Evolutionary conservation across 441 rosid species (phyloP), one percentile per base, ranked within the genome.

Genomic region (Raphanus hybrid): DNA sequence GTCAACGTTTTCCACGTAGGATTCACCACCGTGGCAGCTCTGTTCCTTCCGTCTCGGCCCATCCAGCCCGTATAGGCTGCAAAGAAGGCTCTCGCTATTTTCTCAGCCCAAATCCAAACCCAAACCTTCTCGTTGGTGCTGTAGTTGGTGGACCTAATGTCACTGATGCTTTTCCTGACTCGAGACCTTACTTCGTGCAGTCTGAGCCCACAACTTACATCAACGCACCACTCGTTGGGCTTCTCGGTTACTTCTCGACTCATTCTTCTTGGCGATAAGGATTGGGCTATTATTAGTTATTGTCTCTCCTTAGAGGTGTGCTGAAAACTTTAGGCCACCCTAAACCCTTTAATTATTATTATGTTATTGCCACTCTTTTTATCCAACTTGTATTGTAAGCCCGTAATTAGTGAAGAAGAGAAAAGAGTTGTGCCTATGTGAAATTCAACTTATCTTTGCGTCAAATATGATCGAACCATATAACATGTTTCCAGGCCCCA

Each of bases 151-250:
- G 91, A 16, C 90, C 91, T 23, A 89, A 89, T 39, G 86, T 87
- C 32, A 81, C 91, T 0, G 93, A 89, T 9, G 86, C 89, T 27
- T 89, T 87, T 64, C 91, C 91, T 0, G 93, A 89, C 78, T 87
- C 89, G 0, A 84, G 93, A 78, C 91, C 91, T 29, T 85, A 66
- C 76, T 89, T 86, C 69, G 89, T 85, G 67, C 85, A 89, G 79
- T 87, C 93, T 0, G 93, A 89, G 87, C 93, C 93, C 75, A 89
- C 93, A 3, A 89, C 93, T 1, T 89, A 89, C 76, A 89, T 89
- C 80, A 89, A 89, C 2, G 91, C 93, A 3, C 93, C 93, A 1
- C 89, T 89, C 15, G 83, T 89, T 41, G 93, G 93, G 60, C 91
- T 89, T 20, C 87, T 89, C 1, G 88, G 84, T 6, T 86, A 75